phyloP scores from a whole-genome alignment of 73 alveolate species.

The Paramecium pentaurelia region DNA sequence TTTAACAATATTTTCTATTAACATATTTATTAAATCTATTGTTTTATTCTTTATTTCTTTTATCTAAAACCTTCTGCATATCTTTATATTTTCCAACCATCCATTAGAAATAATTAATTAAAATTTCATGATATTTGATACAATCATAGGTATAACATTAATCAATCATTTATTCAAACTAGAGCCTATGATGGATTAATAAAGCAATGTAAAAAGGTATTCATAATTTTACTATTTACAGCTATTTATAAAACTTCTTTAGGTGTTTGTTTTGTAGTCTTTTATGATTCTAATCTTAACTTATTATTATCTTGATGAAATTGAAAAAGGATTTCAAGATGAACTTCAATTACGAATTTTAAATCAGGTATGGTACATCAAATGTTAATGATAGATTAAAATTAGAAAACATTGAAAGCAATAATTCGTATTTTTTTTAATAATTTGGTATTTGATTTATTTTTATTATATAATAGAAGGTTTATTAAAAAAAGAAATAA shows the following conservation, averaged over 20 bases:
- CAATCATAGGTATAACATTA: not conserved
- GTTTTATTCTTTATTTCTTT: not conserved
- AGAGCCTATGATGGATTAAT: not conserved
- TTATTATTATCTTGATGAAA: slow-evolving; percentile 11
- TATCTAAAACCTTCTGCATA: not conserved
- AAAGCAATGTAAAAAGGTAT: not conserved
- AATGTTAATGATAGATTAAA: slow-evolving; percentile 1
- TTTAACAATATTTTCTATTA: not conserved
- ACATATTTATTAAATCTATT: not conserved
- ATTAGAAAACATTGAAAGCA: not conserved
- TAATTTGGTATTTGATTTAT: not conserved
- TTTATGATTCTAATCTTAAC: not conserved
- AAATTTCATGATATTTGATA: slow-evolving; percentile 21
- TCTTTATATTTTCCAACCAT: not conserved
- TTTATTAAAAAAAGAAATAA: not conserved
- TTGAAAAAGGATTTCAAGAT: not conserved
- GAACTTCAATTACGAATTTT: not conserved
- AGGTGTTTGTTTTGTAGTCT: not conserved
- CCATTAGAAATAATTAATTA: not conserved
- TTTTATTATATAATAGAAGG: not conserved
- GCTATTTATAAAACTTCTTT: not conserved
- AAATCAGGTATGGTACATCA: not conserved
- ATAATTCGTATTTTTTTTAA: not conserved
- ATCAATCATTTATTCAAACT: not conserved
- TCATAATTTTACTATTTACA: not conserved